phyloP scores from a whole-genome alignment of 2,329 filamentous ascomycete species.

The Penicillium sp. region DNA sequence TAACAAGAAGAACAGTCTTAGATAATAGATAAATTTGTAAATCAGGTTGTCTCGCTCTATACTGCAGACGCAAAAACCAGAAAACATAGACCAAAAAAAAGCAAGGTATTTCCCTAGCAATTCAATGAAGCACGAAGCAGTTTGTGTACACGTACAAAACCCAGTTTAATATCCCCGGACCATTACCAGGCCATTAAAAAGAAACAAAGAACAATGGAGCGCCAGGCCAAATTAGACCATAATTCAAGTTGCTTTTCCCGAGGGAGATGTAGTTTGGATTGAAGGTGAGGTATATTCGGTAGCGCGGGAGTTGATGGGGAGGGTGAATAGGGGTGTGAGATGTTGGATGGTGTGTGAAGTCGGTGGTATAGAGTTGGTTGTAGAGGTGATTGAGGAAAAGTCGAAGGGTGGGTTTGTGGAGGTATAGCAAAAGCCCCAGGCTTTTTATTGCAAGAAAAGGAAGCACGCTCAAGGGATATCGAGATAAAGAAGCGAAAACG shows the following conservation, averaged over 20 bases:
- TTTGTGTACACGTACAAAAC: slow-evolving; percentile 3
- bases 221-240: slow-evolving; percentile 1
- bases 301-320: background rate
- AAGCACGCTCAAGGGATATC: slow-evolving; percentile 31
- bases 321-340: background rate
- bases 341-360: background rate
- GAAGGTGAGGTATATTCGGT: background rate
- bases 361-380: background rate
- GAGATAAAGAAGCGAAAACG: slow-evolving; percentile 17
- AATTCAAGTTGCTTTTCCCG: slow-evolving; percentile 4
- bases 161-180: slow-evolving; percentile 1
- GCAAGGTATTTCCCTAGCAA: background rate
- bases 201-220: slow-evolving; percentile 1
- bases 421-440: slow-evolving; percentile 24
- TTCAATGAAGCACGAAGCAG: background rate
- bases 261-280: background rate
- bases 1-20: background rate
- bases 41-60: slow-evolving; percentile 1
- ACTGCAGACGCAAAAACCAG: background rate
- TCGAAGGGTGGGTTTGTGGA: background rate
- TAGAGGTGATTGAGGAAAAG: background rate
- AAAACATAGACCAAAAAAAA: background rate
- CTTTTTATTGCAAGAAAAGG: slow-evolving; percentile 11
- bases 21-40: background rate
- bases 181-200: background rate